Conservation (phyloP, 1,284 basidiomycete species). For the Paramarasmius palmivorus region DNA sequence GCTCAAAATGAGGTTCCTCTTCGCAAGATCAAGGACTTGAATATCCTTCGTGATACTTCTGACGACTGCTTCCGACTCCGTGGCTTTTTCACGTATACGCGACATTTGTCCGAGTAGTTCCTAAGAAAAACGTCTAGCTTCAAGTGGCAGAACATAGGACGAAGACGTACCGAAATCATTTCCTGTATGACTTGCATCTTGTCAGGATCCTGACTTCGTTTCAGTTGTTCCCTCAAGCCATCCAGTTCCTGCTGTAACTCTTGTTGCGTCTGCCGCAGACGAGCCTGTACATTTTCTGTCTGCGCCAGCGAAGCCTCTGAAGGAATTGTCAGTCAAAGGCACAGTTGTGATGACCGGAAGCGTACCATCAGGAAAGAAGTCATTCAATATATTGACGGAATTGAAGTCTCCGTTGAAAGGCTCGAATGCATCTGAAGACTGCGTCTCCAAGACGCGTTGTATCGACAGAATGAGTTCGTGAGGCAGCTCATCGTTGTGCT, state of each 20-base stretch:
- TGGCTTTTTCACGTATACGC: conserved; percentile 91
- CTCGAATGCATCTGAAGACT: conserved; percentile 55
- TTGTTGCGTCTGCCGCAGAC: conserved; percentile 61
- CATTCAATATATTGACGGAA: conserved; percentile 62
- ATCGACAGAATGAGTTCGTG: conserved; percentile 68
- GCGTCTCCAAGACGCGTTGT: conserved; percentile 62
- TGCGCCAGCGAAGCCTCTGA: conserved; percentile 69
- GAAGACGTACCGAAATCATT: conserved; percentile 78
- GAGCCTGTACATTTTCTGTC: conserved; percentile 61
- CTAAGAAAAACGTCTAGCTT: conserved; percentile 37
- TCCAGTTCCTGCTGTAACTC: conserved; percentile 75
- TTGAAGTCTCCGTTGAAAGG: conserved; percentile 58
- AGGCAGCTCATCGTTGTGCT: conserved; percentile 52
- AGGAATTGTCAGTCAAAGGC: conserved; percentile 2
- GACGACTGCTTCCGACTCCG: conserved; percentile 95
- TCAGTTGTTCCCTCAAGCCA: conserved; percentile 64
- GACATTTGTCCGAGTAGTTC: conserved; percentile 93
- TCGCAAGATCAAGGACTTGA: conserved; percentile 90
- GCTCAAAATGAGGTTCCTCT: conserved; percentile 87
- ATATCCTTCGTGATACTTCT: conserved; percentile 96
- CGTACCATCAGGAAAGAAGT: conserved; percentile 77
- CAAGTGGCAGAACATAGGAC: not conserved
- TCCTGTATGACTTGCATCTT: conserved; percentile 89
- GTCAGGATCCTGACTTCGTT: conserved; percentile 77
- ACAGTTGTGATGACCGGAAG: conserved; percentile 3